Percentiles rank a stretch among this genome's conserved stretches.
Conservation (phyloP, 2,329 filamentous ascomycete genomes). For the Fusarium pilosicola region DNA sequence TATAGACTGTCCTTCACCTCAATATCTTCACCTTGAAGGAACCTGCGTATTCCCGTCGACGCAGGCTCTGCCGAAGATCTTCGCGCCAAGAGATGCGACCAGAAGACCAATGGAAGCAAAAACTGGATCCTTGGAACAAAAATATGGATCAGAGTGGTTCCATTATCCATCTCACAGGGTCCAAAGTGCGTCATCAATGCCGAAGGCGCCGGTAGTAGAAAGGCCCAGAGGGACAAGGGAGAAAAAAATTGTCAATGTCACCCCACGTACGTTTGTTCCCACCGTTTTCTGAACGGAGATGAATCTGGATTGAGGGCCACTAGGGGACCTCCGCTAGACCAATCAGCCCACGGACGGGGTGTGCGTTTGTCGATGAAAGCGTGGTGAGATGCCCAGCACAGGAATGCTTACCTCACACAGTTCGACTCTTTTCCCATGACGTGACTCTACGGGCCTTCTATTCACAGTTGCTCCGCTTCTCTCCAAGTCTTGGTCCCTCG, state of each 20-base stretch:
- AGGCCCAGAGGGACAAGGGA: neutral
- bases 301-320: conserved; percentile 27
- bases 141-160: conserved; percentile 4
- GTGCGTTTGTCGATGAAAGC: neutral
- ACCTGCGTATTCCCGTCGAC: neutral
- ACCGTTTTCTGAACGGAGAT: conserved; percentile 34
- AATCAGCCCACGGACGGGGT: conserved; percentile 7
- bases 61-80: conserved; percentile 23
- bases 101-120: conserved; percentile 32
- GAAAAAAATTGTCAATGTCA: conserved; percentile 4
- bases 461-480: conserved; percentile 20
- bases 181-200: conserved; percentile 32
- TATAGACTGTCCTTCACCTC: neutral
- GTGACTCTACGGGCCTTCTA: conserved; percentile 32
- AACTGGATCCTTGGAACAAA: conserved; percentile 23
- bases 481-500: conserved; percentile 11
- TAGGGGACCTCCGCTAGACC: conserved; percentile 5
- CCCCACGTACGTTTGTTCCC: conserved; percentile 13
- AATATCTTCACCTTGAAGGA: neutral
- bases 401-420: conserved; percentile 16
- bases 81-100: conserved; percentile 28
- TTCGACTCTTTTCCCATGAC: conserved; percentile 13
- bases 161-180: conserved; percentile 14
- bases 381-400: neutral
- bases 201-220: conserved; percentile 17